Evolutionary conservation across 176 grass and related monocot genomes (phyloP).

Genomic region (Elymus sibiricus): DNA sequence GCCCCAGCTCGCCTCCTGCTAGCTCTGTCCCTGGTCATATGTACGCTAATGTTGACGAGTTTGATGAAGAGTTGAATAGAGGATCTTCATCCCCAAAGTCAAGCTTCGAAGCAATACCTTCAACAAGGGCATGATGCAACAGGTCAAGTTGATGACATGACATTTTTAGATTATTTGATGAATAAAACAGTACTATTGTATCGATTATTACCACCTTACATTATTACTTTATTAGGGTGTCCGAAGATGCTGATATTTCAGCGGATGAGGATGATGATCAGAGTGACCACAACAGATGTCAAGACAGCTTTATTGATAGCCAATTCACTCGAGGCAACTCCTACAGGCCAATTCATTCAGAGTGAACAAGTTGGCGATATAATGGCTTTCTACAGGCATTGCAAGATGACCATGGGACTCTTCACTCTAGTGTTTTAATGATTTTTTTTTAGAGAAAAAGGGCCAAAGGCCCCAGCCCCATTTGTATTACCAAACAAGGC

Average conservation of each 20-base stretch:
- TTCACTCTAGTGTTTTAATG: not conserved
- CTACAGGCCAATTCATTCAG: conserved; percentile 41
- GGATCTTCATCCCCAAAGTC: no score
- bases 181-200: not conserved
- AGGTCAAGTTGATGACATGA: no score
- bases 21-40: no score
- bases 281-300: conserved; percentile 54
- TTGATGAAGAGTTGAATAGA: no score
- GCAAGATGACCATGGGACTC: not conserved
- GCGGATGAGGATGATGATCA: conserved; percentile 64
- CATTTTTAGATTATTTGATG: not conserved
- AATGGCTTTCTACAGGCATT: conserved; percentile 82
- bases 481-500: no score
- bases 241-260: conserved; percentile 74
- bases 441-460: no score
- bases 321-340: conserved; percentile 28
- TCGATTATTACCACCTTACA: not conserved
- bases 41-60: no score
- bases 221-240: conserved; percentile 57
- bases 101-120: no score
- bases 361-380: conserved; percentile 45
- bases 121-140: no score
- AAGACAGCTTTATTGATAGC: conserved; percentile 90
- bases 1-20: no score
- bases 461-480: no score